phyloP scores from a whole-genome alignment of 305 asterid species.

The Solanum chacoense region DNA sequence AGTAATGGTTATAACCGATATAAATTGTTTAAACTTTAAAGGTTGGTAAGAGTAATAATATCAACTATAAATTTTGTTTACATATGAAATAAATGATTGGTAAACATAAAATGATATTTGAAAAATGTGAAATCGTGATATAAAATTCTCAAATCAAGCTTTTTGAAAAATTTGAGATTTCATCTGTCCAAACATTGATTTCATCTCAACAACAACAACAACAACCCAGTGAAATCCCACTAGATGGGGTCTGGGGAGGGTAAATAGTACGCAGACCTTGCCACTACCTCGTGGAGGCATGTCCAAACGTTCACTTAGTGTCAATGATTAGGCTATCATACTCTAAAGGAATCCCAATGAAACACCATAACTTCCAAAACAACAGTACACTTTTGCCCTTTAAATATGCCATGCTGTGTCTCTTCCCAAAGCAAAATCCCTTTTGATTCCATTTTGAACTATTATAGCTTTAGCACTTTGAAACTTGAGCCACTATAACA shows the following conservation, averaged over 20 bases:
- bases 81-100: not conserved
- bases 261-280: too few relatives aligned
- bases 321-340: not conserved
- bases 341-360: not conserved
- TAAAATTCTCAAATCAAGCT: not conserved
- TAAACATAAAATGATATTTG: too few relatives aligned
- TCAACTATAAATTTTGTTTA: not conserved
- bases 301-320: not conserved
- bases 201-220: too few relatives aligned
- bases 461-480: not conserved
- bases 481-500: constrained; percentile 12
- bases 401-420: constrained; percentile 4
- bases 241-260: too few relatives aligned
- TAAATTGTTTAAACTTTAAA: not conserved
- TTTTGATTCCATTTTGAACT: not conserved
- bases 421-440: not conserved
- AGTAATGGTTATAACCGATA: not conserved
- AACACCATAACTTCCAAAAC: not conserved
- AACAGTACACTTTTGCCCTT: not conserved
- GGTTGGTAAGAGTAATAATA: not conserved
- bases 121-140: not conserved
- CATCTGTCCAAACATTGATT: not conserved
- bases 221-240: too few relatives aligned
- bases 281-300: too few relatives aligned
- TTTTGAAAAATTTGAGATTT: too few relatives aligned